Percentiles rank a stretch among this genome's conserved stretches.
Evolutionary conservation across 192 early-diverging fungal species (phyloP).

Genomic region (Rhizophagus clarus): DNA sequence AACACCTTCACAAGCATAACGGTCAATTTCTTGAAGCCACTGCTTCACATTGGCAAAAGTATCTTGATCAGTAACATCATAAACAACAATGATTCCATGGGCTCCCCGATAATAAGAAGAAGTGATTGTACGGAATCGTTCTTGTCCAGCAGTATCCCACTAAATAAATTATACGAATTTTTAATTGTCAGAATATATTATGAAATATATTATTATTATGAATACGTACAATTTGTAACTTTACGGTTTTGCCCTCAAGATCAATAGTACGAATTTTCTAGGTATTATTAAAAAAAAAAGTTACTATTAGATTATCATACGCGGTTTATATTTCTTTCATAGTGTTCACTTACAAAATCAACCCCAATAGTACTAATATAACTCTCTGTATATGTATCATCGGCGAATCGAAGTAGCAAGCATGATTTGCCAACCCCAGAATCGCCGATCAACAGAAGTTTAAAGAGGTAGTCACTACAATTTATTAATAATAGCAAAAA

Average conservation of each 20-base stretch:
- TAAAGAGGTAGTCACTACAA: constrained; percentile 96
- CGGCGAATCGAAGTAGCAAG: constrained; percentile 94
- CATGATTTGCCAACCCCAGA: constrained; percentile 98
- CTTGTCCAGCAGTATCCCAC: constrained; percentile 99
- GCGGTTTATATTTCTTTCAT: neutral
- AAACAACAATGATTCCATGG: constrained; percentile 98
- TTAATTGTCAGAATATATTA: neutral
- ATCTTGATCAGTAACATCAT: constrained; percentile 96
- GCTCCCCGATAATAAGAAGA: constrained; percentile 98
- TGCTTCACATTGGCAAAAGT: constrained; percentile 97
- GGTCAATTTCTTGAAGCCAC: constrained; percentile 99
- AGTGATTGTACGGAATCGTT: constrained; percentile 98
- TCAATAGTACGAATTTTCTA: constrained; percentile 99
- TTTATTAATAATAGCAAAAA: constrained; percentile 21
- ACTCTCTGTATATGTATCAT: constrained; percentile 98
- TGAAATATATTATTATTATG: neutral
- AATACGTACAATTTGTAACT: constrained; percentile 87
- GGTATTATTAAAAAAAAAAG: neutral
- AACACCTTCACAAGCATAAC: constrained; percentile 95
- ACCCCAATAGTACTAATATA: constrained; percentile 99
- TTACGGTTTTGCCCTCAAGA: constrained; percentile 97
- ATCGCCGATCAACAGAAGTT: constrained; percentile 98
- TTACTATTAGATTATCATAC: neutral
- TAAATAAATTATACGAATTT: constrained; percentile 33
- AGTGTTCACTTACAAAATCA: constrained; percentile 81